These are phyloP conservation scores for Aspergillus brunneoviolaceus DNA, from an alignment of 2,329 filamentous ascomycete genomes.

Conservation along the genomic window DNA sequence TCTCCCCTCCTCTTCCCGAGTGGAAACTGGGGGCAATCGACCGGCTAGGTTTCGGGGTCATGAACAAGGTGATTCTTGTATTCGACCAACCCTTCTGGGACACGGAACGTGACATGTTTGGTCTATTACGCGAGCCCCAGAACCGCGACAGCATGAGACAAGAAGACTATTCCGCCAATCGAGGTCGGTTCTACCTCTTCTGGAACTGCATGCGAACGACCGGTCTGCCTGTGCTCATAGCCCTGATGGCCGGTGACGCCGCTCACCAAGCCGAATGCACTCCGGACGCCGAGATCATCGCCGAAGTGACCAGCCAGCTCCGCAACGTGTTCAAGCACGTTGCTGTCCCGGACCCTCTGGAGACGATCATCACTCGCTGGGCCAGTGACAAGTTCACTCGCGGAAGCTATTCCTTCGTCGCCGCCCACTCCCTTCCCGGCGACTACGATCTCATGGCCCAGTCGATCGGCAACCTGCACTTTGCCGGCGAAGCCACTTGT, in stretches of 20 bases:
- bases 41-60: conserved; percentile 83
- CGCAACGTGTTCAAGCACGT: conserved; percentile 67
- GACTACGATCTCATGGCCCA: conserved; percentile 93
- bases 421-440: conserved; percentile 73
- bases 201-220: conserved; percentile 93
- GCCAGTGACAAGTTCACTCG: conserved; percentile 85
- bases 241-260: conserved; percentile 92
- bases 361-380: conserved; percentile 91
- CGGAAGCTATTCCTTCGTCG: conserved; percentile 94
- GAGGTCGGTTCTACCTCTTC: conserved; percentile 96
- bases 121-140: conserved; percentile 74
- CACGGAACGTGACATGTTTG: conserved; percentile 85
- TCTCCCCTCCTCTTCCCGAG: conserved; percentile 82
- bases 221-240: conserved; percentile 82
- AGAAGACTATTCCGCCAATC: conserved; percentile 71
- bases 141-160: conserved; percentile 71
- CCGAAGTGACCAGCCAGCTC: conserved; percentile 77
- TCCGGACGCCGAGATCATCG: conserved; percentile 71
- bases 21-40: conserved; percentile 81
- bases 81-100: conserved; percentile 94
- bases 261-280: conserved; percentile 82
- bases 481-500: conserved; percentile 94
- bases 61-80: conserved; percentile 93
- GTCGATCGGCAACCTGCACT: conserved; percentile 82
- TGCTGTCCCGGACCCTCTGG: conserved; percentile 72